Evolutionary conservation across 116 monocot species (phyloP).

Genomic region (Iris pallida): DNA sequence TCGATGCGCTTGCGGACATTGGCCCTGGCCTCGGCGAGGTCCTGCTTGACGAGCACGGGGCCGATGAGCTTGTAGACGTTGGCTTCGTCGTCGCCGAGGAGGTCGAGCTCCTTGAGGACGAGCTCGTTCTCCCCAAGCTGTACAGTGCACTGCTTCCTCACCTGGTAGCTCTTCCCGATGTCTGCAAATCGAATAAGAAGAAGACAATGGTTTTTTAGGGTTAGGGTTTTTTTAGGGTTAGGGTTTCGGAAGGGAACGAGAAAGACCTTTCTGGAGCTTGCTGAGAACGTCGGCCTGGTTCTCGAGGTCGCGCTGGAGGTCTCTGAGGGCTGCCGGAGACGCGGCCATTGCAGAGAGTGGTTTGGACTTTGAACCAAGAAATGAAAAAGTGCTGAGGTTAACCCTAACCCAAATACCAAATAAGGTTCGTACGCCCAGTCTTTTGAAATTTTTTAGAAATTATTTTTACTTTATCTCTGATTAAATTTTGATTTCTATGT

Average conservation of each 20-base stretch:
- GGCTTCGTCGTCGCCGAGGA: conserved; percentile 49
- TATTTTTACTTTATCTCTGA: no score
- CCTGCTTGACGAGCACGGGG: conserved; percentile 89
- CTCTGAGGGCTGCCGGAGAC: conserved; percentile 30
- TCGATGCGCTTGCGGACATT: conserved; percentile 88
- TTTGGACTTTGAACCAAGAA: no score
- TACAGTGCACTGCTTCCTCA: conserved; percentile 93
- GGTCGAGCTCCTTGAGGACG: conserved; percentile 81
- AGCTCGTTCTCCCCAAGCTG: conserved; percentile 98
- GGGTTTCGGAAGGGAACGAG: conserved; percentile 11
- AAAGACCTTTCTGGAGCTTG: conserved; percentile 74
- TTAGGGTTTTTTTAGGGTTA: conserved; percentile 11
- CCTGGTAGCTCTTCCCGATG: conserved; percentile 86
- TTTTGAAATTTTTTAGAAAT: no score
- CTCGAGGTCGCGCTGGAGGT: conserved; percentile 69
- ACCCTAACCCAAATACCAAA: no score
- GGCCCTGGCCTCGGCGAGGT: conserved; percentile 84
- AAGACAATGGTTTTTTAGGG: not conserved
- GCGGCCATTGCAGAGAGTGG: conserved; percentile 18
- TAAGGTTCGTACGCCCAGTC: no score
- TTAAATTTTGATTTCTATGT: no score
- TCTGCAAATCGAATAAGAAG: conserved; percentile 29
- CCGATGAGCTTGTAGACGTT: conserved; percentile 94
- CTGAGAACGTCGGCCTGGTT: conserved; percentile 60
- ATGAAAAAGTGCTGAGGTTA: no score